Percentiles rank a stretch among this genome's conserved stretches.
Conservation (phyloP, 2,329 filamentous ascomycete species). For the Trichothecium sympodiale region DNA sequence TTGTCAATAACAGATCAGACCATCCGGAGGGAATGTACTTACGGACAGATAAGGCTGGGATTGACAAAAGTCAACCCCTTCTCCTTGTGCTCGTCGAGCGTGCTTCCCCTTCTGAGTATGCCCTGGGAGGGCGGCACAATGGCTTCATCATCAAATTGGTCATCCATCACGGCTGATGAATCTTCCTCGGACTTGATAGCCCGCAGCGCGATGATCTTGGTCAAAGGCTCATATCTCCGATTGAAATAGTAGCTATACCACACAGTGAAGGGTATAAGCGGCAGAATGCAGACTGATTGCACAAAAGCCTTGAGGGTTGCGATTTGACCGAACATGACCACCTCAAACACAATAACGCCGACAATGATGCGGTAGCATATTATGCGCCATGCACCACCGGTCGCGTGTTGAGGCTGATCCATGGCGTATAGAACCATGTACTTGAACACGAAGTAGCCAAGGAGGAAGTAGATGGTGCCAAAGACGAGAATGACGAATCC, state of each 20-base stretch:
- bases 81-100: constrained; percentile 62
- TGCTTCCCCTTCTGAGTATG: constrained; percentile 44
- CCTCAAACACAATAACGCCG: constrained; percentile 77
- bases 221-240: constrained; percentile 74
- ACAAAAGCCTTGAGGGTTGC: constrained; percentile 64
- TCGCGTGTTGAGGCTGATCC: constrained; percentile 92
- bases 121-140: constrained; percentile 28
- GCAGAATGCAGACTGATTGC: constrained; percentile 60
- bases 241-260: constrained; percentile 85
- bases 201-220: constrained; percentile 81
- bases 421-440: constrained; percentile 97
- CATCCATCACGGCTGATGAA: constrained; percentile 19
- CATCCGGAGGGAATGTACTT: constrained; percentile 22
- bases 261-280: constrained; percentile 66
- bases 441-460: constrained; percentile 87
- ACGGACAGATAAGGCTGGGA: constrained; percentile 59
- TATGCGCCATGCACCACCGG: constrained; percentile 89
- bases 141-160: constrained; percentile 29
- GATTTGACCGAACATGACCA: constrained; percentile 82
- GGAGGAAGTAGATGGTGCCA: constrained; percentile 70
- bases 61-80: constrained; percentile 63
- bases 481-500: constrained; percentile 76
- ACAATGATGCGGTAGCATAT: constrained; percentile 87
- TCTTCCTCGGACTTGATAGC: constrained; percentile 56
- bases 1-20: constrained; percentile 6